Conservation (phyloP, 805 yeast species). For the Debaryomyces hansenii region DNA sequence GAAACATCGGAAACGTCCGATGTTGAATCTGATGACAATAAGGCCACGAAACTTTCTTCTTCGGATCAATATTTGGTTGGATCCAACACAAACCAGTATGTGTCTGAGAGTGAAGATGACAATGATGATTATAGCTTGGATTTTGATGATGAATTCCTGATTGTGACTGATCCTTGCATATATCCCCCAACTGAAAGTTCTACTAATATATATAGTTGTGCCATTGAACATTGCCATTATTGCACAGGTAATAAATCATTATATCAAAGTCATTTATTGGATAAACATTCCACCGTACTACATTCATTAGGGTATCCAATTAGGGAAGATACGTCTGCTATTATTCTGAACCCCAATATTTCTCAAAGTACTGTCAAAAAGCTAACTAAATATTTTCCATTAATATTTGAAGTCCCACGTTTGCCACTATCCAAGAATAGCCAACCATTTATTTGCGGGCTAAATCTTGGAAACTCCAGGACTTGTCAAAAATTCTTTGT, state of each 20-base stretch:
- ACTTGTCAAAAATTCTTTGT: slow-evolving; percentile 17
- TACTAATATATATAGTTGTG: slow-evolving; percentile 19
- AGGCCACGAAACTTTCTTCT: neutral
- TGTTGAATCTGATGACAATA: neutral
- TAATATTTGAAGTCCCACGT: slow-evolving; percentile 20
- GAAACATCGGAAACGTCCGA: neutral
- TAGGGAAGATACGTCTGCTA: neutral
- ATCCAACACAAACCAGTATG: neutral
- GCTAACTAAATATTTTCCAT: slow-evolving; percentile 20
- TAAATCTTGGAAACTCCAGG: slow-evolving; percentile 5
- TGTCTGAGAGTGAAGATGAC: neutral
- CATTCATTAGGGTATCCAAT: slow-evolving; percentile 27
- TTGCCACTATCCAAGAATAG: slow-evolving; percentile 20
- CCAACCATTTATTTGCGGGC: slow-evolving; percentile 15
- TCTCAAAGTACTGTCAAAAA: neutral
- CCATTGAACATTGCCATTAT: slow-evolving; percentile 23
- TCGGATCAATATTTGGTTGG: neutral
- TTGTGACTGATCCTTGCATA: slow-evolving; percentile 12
- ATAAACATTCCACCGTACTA: slow-evolving; percentile 17
- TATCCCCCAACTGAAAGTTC: neutral
- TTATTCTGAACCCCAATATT: neutral
- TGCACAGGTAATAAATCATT: slow-evolving; percentile 27
- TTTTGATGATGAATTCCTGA: slow-evolving; percentile 27
- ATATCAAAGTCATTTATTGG: slow-evolving; percentile 26
- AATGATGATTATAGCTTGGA: slow-evolving; percentile 1